Conservation (phyloP, 1,139 yeast species). For the Yamadazyma sp. region DNA sequence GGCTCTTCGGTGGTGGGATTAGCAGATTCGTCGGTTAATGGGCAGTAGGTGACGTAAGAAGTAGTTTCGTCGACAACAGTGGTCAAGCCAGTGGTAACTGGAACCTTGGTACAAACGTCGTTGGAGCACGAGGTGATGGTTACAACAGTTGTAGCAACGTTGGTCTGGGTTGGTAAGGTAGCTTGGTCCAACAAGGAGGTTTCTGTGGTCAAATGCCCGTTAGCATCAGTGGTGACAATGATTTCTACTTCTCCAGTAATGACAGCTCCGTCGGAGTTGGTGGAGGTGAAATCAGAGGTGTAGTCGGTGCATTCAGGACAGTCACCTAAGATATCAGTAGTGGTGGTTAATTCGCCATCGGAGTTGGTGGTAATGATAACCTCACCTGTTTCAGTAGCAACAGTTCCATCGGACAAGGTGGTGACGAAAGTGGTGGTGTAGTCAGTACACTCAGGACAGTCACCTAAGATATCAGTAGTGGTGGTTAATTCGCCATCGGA, state of each 20-base stretch:
- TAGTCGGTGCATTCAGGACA: slow-evolving; percentile 17
- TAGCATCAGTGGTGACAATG: slow-evolving; percentile 12
- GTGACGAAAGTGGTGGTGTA: slow-evolving; percentile 18
- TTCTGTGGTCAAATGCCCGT: slow-evolving; percentile 7
- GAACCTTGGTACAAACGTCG: slow-evolving; percentile 11
- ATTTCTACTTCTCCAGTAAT: slow-evolving; percentile 14
- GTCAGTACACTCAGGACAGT: slow-evolving; percentile 15
- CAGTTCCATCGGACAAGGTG: slow-evolving; percentile 10
- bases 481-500: slow-evolving; percentile 29
- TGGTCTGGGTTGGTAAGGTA: slow-evolving; percentile 15
- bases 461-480: slow-evolving; percentile 12
- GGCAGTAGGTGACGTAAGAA: slow-evolving; percentile 27
- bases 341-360: slow-evolving; percentile 15
- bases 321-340: slow-evolving; percentile 10
- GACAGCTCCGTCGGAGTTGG: slow-evolving; percentile 14
- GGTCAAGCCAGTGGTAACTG: slow-evolving; percentile 27
- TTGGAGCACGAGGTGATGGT: slow-evolving; percentile 22
- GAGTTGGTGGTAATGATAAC: slow-evolving; percentile 12
- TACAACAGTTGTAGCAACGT: slow-evolving; percentile 15
- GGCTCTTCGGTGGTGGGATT: no score
- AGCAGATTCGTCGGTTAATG: slow-evolving; percentile 13
- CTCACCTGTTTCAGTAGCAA: slow-evolving; percentile 4
- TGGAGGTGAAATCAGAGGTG: slow-evolving; percentile 19
- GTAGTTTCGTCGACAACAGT: slow-evolving; percentile 15
- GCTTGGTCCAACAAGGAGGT: slow-evolving; percentile 5